Base-by-base conservation (phyloP, 306 rosid genomes). In the Canavalia gladiata region DNA sequence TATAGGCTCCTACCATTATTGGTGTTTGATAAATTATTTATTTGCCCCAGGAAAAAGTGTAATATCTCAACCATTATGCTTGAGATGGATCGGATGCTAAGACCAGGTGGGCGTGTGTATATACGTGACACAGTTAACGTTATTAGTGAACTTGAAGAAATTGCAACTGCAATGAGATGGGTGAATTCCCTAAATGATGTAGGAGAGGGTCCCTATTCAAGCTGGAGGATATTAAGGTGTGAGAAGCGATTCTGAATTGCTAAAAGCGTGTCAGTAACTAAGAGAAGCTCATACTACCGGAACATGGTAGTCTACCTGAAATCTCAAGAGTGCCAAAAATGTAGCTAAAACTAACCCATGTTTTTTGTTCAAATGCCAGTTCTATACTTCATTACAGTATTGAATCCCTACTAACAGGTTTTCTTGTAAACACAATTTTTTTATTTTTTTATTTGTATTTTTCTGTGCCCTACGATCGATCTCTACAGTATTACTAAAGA, bases 201-300 rank as follows among this genome's bases (percentile, higher is more conserved):
- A 2, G 87, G 92, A n/a, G 99, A 95, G 85, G 99, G 98, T 51
- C 98, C 99, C 10, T 89, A 88, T 68, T 89, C 97, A 69, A 93
- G 97, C 64, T 84, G 87, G 92, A 95, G 86, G 91, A 83, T 95
- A 85, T 84, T 95, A 68, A 84, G 91, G 18, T 68, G 89, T 12
- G 97, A 93, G 56, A 95, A 95, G 85, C 85, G 86, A 43, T 83
- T 92, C 80, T 88, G 80, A 90, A 70, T 39, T 35, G 64, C 82
- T 72, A 18, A 37, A 59, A 42, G 75, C 29, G 83, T 50, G 62
- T 39, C 46, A 70, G 55, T 41, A 69, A 79, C 57, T 6, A 13
- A 30, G 34, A 66, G 42, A 68, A 47, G 34, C 57, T 52, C 63
- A 18, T 31, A 52, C 81, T 72, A 62, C 49, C 12, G 56, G 46